A percentile compares a stretch with the other conserved stretches of the same genome.
Evolutionary conservation across 192 early-diverging fungal species (phyloP).

Genomic region (Dissophora ornata): DNA sequence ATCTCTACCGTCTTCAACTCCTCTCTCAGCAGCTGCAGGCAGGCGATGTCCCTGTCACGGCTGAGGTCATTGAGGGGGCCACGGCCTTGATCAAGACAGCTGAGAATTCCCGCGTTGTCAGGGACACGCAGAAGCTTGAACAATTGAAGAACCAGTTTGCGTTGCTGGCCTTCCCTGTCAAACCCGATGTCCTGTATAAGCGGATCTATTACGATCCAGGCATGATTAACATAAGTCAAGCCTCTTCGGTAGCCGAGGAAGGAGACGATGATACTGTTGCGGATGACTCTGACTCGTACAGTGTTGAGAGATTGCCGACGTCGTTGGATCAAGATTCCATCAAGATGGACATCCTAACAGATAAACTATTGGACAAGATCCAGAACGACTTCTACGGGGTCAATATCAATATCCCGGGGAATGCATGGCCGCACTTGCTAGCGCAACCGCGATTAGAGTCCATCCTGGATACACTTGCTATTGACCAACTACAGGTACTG

Average conservation of each 20-base stretch:
- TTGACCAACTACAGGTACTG: not conserved
- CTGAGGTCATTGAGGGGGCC: conserved; percentile 25
- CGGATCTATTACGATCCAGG: conserved; percentile 19
- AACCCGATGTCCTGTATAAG: conserved; percentile 32
- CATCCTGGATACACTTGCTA: conserved; percentile 12
- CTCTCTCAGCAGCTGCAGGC: conserved; percentile 35
- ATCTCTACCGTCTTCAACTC: conserved; percentile 28
- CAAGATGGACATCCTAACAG: conserved; percentile 16
- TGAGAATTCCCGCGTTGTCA: conserved; percentile 16
- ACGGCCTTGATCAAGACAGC: conserved; percentile 10
- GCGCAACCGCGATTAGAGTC: conserved; percentile 29
- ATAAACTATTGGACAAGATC: conserved; percentile 26
- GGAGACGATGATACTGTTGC: not conserved
- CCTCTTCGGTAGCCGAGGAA: not conserved
- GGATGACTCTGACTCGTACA: conserved; percentile 1
- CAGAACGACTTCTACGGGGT: not conserved
- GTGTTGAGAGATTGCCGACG: conserved; percentile 15
- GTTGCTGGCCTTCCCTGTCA: conserved; percentile 35
- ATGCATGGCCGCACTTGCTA: conserved; percentile 30
- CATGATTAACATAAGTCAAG: not conserved
- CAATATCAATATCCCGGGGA: not conserved
- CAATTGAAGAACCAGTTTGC: conserved; percentile 29
- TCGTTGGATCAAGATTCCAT: conserved; percentile 20
- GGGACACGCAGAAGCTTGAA: not conserved
- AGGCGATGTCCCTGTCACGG: conserved; percentile 17